Percentiles rank a stretch among this genome's conserved stretches.
Conservation (phyloP, 108 stramenopile genomes). For the Cyclotella sp. region DNA sequence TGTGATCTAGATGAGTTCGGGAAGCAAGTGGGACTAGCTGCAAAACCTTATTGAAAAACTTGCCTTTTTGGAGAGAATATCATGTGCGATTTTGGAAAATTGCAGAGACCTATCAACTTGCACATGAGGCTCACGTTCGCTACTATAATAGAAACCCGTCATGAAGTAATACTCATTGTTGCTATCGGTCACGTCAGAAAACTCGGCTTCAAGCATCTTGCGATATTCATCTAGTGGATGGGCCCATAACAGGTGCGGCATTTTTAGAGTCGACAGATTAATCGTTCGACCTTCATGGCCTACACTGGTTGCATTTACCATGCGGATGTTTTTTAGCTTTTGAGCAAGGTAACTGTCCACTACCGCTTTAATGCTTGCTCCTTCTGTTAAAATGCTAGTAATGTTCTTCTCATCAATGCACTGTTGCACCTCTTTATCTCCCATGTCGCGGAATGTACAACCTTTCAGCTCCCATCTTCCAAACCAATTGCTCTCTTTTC, state of each 20-base stretch:
- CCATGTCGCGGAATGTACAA: conserved; percentile 40
- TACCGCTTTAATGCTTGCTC: neutral
- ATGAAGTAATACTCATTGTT: conserved; percentile 35
- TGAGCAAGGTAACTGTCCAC: neutral
- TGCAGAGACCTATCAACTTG: conserved; percentile 22
- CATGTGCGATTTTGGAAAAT: conserved; percentile 22
- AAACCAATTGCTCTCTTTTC: conserved; percentile 22
- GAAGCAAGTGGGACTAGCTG: too few species aligned
- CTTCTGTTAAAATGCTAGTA: neutral
- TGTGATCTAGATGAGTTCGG: too few species aligned
- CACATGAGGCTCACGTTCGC: conserved; percentile 40
- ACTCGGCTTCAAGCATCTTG: conserved; percentile 9
- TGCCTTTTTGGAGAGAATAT: conserved; percentile 30
- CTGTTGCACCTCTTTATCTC: neutral
- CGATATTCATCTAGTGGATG: conserved; percentile 8
- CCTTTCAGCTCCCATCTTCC: conserved; percentile 40
- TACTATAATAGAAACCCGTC: conserved; percentile 26
- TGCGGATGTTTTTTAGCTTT: neutral
- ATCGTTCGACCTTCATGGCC: conserved; percentile 35
- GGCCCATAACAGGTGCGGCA: conserved; percentile 47
- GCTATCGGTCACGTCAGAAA: conserved; percentile 6
- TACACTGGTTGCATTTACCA: neutral
- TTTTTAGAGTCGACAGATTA: conserved; percentile 27
- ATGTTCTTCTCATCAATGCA: neutral
- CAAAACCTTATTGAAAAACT: too few species aligned